phyloP scores from a whole-genome alignment of 1,139 yeast species.

The Scheffersomyces illinoinensis region DNA sequence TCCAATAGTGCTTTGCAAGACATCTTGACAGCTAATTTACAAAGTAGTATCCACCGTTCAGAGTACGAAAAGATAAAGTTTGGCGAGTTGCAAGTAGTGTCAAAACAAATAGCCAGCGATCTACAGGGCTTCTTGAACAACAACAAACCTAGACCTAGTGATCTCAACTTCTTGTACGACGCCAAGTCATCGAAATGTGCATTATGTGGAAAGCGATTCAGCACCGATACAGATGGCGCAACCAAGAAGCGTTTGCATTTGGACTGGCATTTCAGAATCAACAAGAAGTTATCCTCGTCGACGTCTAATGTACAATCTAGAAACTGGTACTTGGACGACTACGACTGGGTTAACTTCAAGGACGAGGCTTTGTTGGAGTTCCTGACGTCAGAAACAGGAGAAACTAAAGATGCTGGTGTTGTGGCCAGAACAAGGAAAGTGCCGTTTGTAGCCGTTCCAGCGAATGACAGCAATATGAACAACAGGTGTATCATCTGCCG shows the following conservation, averaged over 20 bases:
- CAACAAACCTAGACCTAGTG: slow-evolving; percentile 10
- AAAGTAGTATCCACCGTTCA: slow-evolving; percentile 15
- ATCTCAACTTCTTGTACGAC: slow-evolving; percentile 48
- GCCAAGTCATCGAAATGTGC: slow-evolving; percentile 79
- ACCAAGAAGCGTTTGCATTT: slow-evolving; percentile 60
- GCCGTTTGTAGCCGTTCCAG: slow-evolving; percentile 71
- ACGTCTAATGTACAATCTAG: slow-evolving; percentile 60
- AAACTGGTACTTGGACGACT: slow-evolving; percentile 77
- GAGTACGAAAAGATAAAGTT: slow-evolving; percentile 24
- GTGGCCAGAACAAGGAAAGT: slow-evolving; percentile 11
- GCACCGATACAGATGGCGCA: slow-evolving; percentile 60
- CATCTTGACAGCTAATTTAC: slow-evolving; percentile 23
- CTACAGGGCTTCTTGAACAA: slow-evolving; percentile 41
- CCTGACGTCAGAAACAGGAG: slow-evolving; percentile 21
- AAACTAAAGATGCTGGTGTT: slow-evolving; percentile 9
- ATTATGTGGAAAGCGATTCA: slow-evolving; percentile 86
- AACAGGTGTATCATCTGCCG: slow-evolving; percentile 85
- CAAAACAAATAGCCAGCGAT: slow-evolving; percentile 16
- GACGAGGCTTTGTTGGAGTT: slow-evolving; percentile 55
- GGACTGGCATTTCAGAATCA: slow-evolving; percentile 97
- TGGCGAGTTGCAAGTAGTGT: slow-evolving; percentile 27
- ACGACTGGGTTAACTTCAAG: slow-evolving; percentile 72
- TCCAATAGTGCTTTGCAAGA: slow-evolving; percentile 35
- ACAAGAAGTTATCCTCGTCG: slow-evolving; percentile 61
- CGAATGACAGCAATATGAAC: slow-evolving; percentile 64